Evolutionary conservation across 768 basidiomycete species (phyloP).

Genomic region (Pulveroboletus sp.): DNA sequence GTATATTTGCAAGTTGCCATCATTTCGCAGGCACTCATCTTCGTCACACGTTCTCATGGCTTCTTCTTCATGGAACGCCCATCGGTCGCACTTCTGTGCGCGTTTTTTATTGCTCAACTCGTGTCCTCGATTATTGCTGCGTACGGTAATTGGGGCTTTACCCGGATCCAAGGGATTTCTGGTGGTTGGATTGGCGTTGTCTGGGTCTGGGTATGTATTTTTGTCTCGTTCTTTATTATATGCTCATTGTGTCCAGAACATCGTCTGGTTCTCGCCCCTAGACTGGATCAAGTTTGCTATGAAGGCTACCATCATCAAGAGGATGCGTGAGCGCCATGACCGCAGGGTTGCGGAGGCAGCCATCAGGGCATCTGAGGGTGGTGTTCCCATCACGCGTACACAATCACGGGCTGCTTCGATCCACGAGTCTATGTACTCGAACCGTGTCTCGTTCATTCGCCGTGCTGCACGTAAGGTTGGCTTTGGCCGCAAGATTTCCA

Average conservation of each 20-base stretch:
- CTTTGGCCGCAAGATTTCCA: conserved; percentile 72
- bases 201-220: conserved; percentile 82
- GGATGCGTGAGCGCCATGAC: conserved; percentile 62
- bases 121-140: conserved; percentile 94
- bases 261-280: conserved; percentile 93
- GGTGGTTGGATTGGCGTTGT: conserved; percentile 97
- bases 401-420: conserved; percentile 85
- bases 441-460: conserved; percentile 90
- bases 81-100: conserved; percentile 79
- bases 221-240: background rate
- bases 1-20: conserved; percentile 97
- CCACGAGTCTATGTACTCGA: conserved; percentile 91
- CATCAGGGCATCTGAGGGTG: conserved; percentile 31
- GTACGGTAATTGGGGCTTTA: conserved; percentile 94
- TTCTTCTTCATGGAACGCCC: conserved; percentile 98
- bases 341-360: conserved; percentile 38
- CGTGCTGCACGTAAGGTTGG: conserved; percentile 86
- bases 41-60: conserved; percentile 89
- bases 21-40: conserved; percentile 97
- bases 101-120: conserved; percentile 92
- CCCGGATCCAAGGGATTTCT: conserved; percentile 69
- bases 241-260: conserved; percentile 54
- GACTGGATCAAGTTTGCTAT: conserved; percentile 96
- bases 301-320: conserved; percentile 90
- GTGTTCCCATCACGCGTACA: conserved; percentile 76